Percentiles rank a stretch among this genome's conserved stretches.
Conservation (phyloP, 2,329 filamentous ascomycete species). For the Fusarium sp. region DNA sequence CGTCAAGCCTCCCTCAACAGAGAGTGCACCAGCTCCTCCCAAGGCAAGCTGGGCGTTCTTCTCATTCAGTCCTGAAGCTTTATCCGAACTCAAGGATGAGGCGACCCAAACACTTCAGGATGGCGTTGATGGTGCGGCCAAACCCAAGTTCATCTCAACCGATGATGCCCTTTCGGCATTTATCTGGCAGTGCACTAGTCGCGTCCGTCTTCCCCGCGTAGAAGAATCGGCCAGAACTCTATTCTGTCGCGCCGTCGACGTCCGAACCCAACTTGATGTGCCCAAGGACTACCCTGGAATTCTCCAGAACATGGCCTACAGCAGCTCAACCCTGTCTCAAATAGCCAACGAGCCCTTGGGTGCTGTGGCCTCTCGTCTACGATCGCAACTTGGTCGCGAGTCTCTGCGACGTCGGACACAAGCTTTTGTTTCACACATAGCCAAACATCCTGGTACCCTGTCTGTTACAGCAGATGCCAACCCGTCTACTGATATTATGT, state of each 20-base stretch:
- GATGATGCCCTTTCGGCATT: slow-evolving; percentile 65
- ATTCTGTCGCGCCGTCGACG: slow-evolving; percentile 62
- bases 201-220: slow-evolving; percentile 52
- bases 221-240: slow-evolving; percentile 38
- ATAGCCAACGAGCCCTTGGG: not conserved
- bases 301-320: not conserved
- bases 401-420: slow-evolving; percentile 16
- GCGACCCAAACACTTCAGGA: slow-evolving; percentile 40
- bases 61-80: slow-evolving; percentile 52
- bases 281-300: slow-evolving; percentile 53
- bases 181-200: slow-evolving; percentile 57
- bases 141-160: slow-evolving; percentile 53
- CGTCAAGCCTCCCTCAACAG: slow-evolving; percentile 38
- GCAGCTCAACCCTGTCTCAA: not conserved
- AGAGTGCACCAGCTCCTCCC: slow-evolving; percentile 22
- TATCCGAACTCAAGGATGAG: slow-evolving; percentile 54
- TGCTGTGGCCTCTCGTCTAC: not conserved
- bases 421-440: slow-evolving; percentile 28
- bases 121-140: not conserved
- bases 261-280: slow-evolving; percentile 50
- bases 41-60: slow-evolving; percentile 59
- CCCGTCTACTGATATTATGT: slow-evolving; percentile 56
- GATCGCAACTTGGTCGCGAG: not conserved
- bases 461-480: slow-evolving; percentile 44
- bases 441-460: not conserved